phyloP scores from a whole-genome alignment of 1,284 basidiomycete species.

The Heterobasidion parviporum region DNA sequence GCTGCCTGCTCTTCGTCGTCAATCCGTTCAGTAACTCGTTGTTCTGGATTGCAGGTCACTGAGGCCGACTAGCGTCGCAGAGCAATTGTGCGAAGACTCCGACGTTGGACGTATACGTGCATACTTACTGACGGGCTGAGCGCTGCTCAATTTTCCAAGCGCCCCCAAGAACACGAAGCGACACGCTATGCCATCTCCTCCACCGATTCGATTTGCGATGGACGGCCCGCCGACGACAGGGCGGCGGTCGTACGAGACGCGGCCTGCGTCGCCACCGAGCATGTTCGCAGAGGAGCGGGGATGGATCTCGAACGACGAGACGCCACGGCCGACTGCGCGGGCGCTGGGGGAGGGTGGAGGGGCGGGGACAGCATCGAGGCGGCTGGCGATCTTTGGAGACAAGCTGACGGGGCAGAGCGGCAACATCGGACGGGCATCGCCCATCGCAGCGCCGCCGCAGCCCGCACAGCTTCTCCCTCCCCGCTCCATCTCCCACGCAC shows the following conservation, averaged over 20 bases:
- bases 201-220: neutral
- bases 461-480: conserved; percentile 15
- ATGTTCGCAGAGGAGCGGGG: neutral
- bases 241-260: conserved; percentile 3
- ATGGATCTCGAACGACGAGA: conserved; percentile 2
- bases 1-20: neutral
- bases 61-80: no score
- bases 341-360: neutral
- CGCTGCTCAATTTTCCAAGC: neutral
- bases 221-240: neutral
- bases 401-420: conserved; percentile 19
- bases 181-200: neutral
- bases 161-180: neutral
- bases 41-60: no score
- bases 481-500: conserved; percentile 20
- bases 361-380: neutral
- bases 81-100: no score
- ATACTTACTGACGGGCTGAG: neutral
- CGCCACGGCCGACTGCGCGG: conserved; percentile 2
- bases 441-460: conserved; percentile 7
- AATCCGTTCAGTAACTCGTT: neutral
- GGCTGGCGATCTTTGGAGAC: conserved; percentile 19
- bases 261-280: neutral
- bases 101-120: no score
- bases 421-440: conserved; percentile 14